A percentile compares a stretch with the other conserved stretches of the same genome.
These are phyloP conservation scores for Pichia manshurica DNA, from an alignment of 805 yeast species.

Conservation along the genomic window DNA sequence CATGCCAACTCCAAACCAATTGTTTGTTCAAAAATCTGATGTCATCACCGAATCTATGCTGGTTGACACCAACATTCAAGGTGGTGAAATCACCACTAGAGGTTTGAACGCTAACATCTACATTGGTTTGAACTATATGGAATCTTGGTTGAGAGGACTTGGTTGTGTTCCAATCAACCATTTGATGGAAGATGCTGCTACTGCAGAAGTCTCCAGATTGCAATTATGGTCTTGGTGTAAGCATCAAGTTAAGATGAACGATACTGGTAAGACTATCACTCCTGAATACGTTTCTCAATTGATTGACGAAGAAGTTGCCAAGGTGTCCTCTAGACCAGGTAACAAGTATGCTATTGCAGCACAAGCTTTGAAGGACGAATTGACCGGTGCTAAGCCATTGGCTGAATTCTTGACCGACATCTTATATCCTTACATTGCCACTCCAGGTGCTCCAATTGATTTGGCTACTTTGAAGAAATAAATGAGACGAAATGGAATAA, in stretches of 20 bases:
- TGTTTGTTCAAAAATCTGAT: slow-evolving; percentile 41
- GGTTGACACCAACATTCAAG: slow-evolving; percentile 57
- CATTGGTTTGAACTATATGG: slow-evolving; percentile 76
- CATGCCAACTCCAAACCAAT: slow-evolving; percentile 82
- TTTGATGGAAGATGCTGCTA: slow-evolving; percentile 87
- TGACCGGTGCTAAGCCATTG: slow-evolving; percentile 58
- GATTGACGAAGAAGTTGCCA: slow-evolving; percentile 56
- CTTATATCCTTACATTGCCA: slow-evolving; percentile 67
- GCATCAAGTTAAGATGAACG: slow-evolving; percentile 55
- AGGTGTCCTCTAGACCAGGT: slow-evolving; percentile 47
- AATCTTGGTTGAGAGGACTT: slow-evolving; percentile 77
- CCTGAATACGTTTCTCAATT: slow-evolving; percentile 52
- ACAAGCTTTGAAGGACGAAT: slow-evolving; percentile 65
- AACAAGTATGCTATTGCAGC: slow-evolving; percentile 69
- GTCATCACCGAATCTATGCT: slow-evolving; percentile 50
- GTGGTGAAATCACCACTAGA: slow-evolving; percentile 57
- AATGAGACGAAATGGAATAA: not conserved
- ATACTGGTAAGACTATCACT: slow-evolving; percentile 52
- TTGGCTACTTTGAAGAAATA: slow-evolving; percentile 26
- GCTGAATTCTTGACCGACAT: slow-evolving; percentile 74
- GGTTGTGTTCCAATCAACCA: slow-evolving; percentile 85
- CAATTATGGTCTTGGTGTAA: slow-evolving; percentile 82
- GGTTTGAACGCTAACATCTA: slow-evolving; percentile 69
- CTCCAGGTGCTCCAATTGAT: slow-evolving; percentile 33
- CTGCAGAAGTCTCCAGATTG: slow-evolving; percentile 81